Percentiles rank a stretch among this genome's conserved stretches.
phyloP scores from a whole-genome alignment of 1,284 basidiomycete genomes.

The Puccinia polysora region DNA sequence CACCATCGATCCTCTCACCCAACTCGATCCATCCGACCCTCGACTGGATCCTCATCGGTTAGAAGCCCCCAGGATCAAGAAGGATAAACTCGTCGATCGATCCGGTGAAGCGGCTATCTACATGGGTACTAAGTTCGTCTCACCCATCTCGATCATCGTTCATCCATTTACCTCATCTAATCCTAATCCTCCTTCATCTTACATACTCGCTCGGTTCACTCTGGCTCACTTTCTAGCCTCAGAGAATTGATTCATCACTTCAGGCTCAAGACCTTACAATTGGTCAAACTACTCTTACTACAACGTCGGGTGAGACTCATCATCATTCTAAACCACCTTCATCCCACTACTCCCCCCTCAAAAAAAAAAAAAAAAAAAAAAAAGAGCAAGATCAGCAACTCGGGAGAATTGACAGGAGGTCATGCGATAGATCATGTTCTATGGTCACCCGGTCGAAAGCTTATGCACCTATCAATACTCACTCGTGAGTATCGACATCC shows the following conservation, averaged over 20 bases:
- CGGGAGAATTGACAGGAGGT: background rate
- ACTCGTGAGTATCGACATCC: constrained; percentile 59
- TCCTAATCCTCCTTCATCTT: background rate
- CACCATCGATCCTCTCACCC: constrained; percentile 36
- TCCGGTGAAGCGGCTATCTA: constrained; percentile 45
- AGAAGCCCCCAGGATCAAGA: constrained; percentile 3
- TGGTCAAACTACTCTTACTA: constrained; percentile 90
- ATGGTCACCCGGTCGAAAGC: constrained; percentile 90
- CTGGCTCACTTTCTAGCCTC: constrained; percentile 58
- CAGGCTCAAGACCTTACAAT: constrained; percentile 81
- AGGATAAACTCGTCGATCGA: constrained; percentile 46
- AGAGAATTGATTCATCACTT: constrained; percentile 90
- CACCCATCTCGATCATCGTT: constrained; percentile 2
- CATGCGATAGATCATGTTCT: constrained; percentile 77
- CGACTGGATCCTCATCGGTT: constrained; percentile 5
- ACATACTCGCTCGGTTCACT: background rate
- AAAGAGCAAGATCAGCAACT: no score
- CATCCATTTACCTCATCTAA: background rate
- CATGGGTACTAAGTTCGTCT: constrained; percentile 43
- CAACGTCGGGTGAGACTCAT: constrained; percentile 66
- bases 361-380: no score
- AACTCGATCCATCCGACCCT: background rate
- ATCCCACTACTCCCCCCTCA: constrained; percentile 6
- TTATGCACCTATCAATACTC: constrained; percentile 98
- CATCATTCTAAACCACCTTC: background rate